Evolutionary conservation across 2,329 filamentous ascomycete species (phyloP), one percentile per base, ranked within the genome.

Genomic region (Aureobasidium sp.): DNA sequence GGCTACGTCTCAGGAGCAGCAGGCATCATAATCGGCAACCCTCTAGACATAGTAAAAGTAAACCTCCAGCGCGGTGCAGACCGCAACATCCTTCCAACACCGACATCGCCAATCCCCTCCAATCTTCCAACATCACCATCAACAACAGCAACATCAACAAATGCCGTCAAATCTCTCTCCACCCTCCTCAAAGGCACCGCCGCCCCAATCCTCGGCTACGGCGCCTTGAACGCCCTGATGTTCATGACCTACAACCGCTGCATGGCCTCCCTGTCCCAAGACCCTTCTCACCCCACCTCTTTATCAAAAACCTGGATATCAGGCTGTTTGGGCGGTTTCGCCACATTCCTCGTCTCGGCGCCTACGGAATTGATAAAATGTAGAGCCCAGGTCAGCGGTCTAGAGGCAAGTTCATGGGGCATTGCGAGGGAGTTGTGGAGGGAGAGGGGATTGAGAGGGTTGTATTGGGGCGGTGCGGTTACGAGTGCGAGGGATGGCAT

Each of bases 311-410:
- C 86, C 14, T 96, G 86, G 81, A 58, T 85, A 8, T 89, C 90
- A 14, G 91, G 91, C 40, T 87, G 87, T 7, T 71, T 84, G 2
- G 88, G 88, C 37, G 91, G 91, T 1, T 75, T 96, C 16, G 87
- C 88, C 3, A 93, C 86, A 4, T 96, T 90, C 78, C 77, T 86
- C 17, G 79, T 97, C 32, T 91, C 86, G 55, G 86, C 90, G 4
- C 91, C 91, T 0, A 95, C 90, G 0, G 91, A 97, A 70, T 76
- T 95, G 29, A 78, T 96, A 61, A 96, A 96, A 73, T 95, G 90
- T 65, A 81, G 88, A 35, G 86, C 88, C 0, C 91, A 96, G 66
- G 74, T 93, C n/a, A 73, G 66, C 12, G 21, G 44, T 2, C 7
- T 14, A 59, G 25, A 66, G 55, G 42, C 24, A n/a, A 59, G 61